These are phyloP conservation scores for Yamadazyma conglobata DNA, from an alignment of 1,139 yeast genomes.

Conservation along the genomic window DNA sequence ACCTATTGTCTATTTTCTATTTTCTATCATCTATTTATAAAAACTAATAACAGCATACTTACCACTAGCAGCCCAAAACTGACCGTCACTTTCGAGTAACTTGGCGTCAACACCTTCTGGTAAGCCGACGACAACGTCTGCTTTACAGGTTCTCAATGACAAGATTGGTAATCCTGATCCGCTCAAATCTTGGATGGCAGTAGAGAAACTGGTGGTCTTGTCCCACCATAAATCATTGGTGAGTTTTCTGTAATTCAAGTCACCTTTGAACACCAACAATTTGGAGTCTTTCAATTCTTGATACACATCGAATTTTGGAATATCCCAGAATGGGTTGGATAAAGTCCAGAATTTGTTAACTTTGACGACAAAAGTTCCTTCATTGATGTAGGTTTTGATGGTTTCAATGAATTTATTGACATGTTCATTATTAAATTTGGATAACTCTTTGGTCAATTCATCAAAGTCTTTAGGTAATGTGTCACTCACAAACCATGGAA, in stretches of 20 bases:
- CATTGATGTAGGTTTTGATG: conserved; percentile 49
- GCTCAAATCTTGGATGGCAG: conserved; percentile 70
- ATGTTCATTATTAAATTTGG: conserved; percentile 52
- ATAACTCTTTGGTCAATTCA: conserved; percentile 56
- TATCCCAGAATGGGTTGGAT: conserved; percentile 66
- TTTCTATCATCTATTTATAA: too few species aligned
- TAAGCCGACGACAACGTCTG: conserved; percentile 93
- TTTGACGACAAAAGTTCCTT: conserved; percentile 53
- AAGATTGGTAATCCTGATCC: conserved; percentile 58
- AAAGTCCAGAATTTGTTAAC: conserved; percentile 87
- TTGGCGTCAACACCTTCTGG: conserved; percentile 68
- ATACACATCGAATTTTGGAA: conserved; percentile 33
- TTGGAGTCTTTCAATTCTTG: conserved; percentile 49
- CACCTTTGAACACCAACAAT: conserved; percentile 88
- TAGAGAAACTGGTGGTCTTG: conserved; percentile 66
- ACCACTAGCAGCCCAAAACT: conserved; percentile 84
- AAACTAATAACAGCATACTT: conserved; percentile 79
- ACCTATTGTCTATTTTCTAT: background rate
- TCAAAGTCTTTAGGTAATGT: conserved; percentile 81
- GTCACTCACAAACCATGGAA: conserved; percentile 98
- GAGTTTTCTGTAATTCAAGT: conserved; percentile 88
- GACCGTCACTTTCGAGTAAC: conserved; percentile 58
- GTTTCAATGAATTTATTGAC: conserved; percentile 23
- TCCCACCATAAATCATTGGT: conserved; percentile 92
- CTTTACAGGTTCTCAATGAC: conserved; percentile 89